Base-by-base conservation (phyloP, 176 grass and related monocot species). In the Lolium rigidum region DNA sequence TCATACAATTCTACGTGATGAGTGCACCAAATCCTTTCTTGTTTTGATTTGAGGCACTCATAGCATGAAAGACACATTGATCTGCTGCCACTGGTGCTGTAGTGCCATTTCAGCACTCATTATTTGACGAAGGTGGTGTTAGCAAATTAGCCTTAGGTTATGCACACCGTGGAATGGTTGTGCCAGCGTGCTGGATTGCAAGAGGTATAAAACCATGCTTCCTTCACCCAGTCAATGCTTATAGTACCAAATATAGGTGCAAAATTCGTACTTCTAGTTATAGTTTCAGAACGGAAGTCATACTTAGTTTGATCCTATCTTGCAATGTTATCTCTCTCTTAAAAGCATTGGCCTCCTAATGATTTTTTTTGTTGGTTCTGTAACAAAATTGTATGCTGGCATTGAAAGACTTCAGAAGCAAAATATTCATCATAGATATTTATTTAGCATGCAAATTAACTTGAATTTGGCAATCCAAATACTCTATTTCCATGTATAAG, bases 101-200 rank as follows among this genome's bases (percentile, higher is more conserved):
- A 31, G 96, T 95, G 55, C 96, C 96, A 78, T 98, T 98, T 80
- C 96, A 98, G 76, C 96, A 95, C 87, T 94, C 93, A 48, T 84
- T 98, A 70, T 92, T 95, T 85, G 93, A 94, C 70, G 86, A 98
- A 85, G 92, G 90, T 62, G 93, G 93, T 86, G 90, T 95, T 56
- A 98, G 86, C 68, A 98, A 98, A 73, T 83, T 98, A 88, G 93
- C 94, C 37, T 85, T 98, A 84, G 95, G 95, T 10, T 98, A 98
- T 88, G 95, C 95, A 18, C 95, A 98, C 38, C 95, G 95, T 93
- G 95, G 94, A 46, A 95, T 95, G 94, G 94, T 91, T 66, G 94
- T 89, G 7, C 91, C 86, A 70, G 94, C 92, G 72, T 28, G 26
- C 26, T 28, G 26, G 26, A 28, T 28, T 28, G 26, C 26, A 28